A percentile compares a stretch with the other conserved stretches of the same genome.
These are phyloP conservation scores for Aspergillus glaucus DNA, from an alignment of 2,329 filamentous ascomycete genomes.

Conservation along the genomic window DNA sequence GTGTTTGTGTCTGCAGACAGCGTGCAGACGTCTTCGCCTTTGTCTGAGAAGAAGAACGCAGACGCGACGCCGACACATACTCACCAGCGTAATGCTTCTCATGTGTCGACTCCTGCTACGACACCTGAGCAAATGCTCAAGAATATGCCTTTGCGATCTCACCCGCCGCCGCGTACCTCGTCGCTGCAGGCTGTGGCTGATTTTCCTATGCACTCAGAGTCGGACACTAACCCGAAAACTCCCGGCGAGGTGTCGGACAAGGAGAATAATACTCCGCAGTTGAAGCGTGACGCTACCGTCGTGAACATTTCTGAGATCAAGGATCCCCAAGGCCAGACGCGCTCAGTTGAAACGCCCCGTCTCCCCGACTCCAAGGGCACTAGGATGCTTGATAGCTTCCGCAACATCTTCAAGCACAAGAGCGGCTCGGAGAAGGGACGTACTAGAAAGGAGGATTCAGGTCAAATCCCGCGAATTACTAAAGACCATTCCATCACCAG, in stretches of 20 bases:
- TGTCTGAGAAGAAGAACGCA: neutral
- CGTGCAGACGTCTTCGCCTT: neutral
- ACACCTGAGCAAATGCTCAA: neutral
- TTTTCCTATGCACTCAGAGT: slow-evolving; percentile 1
- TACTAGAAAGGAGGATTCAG: slow-evolving; percentile 1
- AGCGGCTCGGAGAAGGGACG: slow-evolving; percentile 5
- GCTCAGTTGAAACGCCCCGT: neutral
- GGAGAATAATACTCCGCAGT: neutral
- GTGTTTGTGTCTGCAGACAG: neutral
- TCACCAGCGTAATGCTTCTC: neutral
- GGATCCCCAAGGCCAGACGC: neutral
- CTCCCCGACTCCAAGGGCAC: slow-evolving; percentile 10
- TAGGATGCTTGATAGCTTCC: slow-evolving; percentile 12
- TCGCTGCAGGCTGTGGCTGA: slow-evolving; percentile 9
- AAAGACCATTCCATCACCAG: slow-evolving; percentile 1
- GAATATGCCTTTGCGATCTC: slow-evolving; percentile 1
- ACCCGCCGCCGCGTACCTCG: slow-evolving; percentile 9
- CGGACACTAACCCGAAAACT: neutral
- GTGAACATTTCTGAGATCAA: slow-evolving; percentile 6
- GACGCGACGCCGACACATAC: neutral
- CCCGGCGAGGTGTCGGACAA: neutral
- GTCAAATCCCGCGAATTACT: neutral
- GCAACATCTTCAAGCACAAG: slow-evolving; percentile 15
- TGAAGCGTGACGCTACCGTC: slow-evolving; percentile 3
- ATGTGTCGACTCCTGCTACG: neutral